Base-by-base conservation (phyloP, 2,329 filamentous ascomycete genomes). In the Incumbomyces lentus region DNA sequence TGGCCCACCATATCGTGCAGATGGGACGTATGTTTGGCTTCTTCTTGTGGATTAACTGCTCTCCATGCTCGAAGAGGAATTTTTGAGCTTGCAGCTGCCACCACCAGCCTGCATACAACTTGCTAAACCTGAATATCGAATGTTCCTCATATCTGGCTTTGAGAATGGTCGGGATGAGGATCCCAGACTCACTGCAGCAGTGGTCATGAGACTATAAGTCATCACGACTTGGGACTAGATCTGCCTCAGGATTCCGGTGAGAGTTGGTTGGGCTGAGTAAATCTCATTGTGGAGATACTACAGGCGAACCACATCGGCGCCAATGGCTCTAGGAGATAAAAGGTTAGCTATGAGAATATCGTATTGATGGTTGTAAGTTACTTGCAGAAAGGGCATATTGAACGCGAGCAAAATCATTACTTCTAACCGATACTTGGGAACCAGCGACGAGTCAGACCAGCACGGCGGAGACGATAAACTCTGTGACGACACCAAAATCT, bases 151-250 rank as follows among this genome's bases (percentile, higher is more conserved):
- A 35, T 35, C 4, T 4, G 26, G 44, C 30, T 12, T 1, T 13
- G 18, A 43, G n/a, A 31, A 42, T 11, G 44, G 26, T 22, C 67
- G 2, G 53, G 70, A 62, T 46, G 72, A 72, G 2, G 68, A 66
- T 35, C 67, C 65, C 14, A 72, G 59, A 42, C 66, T 68, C 0
- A 68, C 67, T 7, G 66, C 62, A 0, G 64, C 68, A 13, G 65
- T 63, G 14, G 67, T 61, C 3, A 70, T 59, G 10, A 72, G 60
- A 34, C 62, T 63, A 44, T 68, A 66, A 44, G 61, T 59, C 8
- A 71, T 52, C 48, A 71, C 63, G 35, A 67, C 57, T 49, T 71
- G 68, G 0, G 64, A 64, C 38, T 62, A 61, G 1, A 68, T 58
- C 1, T 55, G 59, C 2, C 62, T 58, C 11, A 63, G 54, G 11